A percentile compares a stretch with the other conserved stretches of the same genome.
phyloP scores from a whole-genome alignment of 2,329 filamentous ascomycete species.

The Acrocalymma vagum region DNA sequence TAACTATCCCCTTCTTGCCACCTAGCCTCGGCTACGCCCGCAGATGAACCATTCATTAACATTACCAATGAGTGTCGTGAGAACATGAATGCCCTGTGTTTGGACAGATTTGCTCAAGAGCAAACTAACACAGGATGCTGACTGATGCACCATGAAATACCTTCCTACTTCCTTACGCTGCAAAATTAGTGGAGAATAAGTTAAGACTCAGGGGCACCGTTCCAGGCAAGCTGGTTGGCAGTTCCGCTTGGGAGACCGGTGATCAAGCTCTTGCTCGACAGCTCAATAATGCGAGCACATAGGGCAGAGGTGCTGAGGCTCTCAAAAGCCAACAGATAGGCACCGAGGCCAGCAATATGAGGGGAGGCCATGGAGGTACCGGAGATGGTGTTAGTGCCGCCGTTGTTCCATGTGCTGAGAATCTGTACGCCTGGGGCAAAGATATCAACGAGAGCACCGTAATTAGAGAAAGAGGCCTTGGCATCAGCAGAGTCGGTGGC shows the following conservation, averaged over 20 bases:
- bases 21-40: too few relatives aligned
- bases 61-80: too few relatives aligned
- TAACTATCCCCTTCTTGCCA: too few relatives aligned
- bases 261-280: slow-evolving; percentile 52
- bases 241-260: slow-evolving; percentile 56
- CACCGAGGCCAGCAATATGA: slow-evolving; percentile 30
- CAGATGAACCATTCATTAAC: too few relatives aligned
- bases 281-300: slow-evolving; percentile 57
- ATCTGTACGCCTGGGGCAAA: slow-evolving; percentile 43
- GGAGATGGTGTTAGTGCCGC: slow-evolving; percentile 13
- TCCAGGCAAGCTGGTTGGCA: slow-evolving; percentile 65
- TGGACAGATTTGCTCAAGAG: too few relatives aligned
- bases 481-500: slow-evolving; percentile 16
- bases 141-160: too few relatives aligned
- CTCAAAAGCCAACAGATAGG: slow-evolving; percentile 25
- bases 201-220: slow-evolving; percentile 58
- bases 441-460: slow-evolving; percentile 35
- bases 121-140: too few relatives aligned
- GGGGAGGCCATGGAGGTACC: slow-evolving; percentile 31
- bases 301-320: too few relatives aligned
- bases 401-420: slow-evolving; percentile 52
- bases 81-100: too few relatives aligned
- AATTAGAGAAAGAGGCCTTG: slow-evolving; percentile 19
- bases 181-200: too few relatives aligned
- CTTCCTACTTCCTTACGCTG: too few relatives aligned